These are phyloP conservation scores for Aspergillus steynii DNA, from an alignment of 495 filamentous ascomycete genomes.

Conservation along the genomic window DNA sequence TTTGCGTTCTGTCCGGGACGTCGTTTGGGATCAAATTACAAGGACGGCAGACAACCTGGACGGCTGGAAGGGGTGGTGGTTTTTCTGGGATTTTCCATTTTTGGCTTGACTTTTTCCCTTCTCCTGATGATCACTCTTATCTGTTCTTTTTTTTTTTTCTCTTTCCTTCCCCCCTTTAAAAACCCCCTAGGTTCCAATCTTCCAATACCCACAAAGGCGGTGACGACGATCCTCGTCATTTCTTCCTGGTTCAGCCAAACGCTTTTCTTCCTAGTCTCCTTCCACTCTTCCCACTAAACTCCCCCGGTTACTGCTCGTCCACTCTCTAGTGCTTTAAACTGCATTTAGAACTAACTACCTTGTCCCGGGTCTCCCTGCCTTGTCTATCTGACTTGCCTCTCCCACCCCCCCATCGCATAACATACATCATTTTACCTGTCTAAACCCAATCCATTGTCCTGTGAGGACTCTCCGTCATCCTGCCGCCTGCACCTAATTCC, in stretches of 20 bases:
- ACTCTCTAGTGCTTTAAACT: conserved; percentile 7
- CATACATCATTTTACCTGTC: conserved; percentile 15
- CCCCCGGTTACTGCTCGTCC: conserved; percentile 9
- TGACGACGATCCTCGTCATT: conserved; percentile 29
- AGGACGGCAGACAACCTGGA: no score
- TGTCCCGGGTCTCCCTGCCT: not conserved
- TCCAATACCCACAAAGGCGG: conserved; percentile 21
- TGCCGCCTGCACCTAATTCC: conserved; percentile 16
- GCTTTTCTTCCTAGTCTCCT: conserved; percentile 18
- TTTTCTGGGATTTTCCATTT: no score
- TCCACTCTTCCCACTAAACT: conserved; percentile 11
- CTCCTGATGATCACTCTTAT: not conserved
- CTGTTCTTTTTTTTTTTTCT: not conserved
- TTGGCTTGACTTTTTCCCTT: not conserved
- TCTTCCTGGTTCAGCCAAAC: conserved; percentile 17
- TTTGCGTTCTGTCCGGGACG: no score
- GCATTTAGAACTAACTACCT: conserved; percentile 1
- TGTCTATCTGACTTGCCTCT: conserved; percentile 1
- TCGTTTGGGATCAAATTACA: no score
- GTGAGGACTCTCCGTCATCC: conserved; percentile 7
- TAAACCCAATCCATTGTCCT: conserved; percentile 11
- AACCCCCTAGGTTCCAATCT: not conserved
- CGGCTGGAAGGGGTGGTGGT: no score
- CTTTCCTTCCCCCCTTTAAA: not conserved
- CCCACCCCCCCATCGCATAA: conserved; percentile 13